Evolutionary conservation across 805 yeast species (phyloP).

Genomic region (Cephaloascus albidus): DNA sequence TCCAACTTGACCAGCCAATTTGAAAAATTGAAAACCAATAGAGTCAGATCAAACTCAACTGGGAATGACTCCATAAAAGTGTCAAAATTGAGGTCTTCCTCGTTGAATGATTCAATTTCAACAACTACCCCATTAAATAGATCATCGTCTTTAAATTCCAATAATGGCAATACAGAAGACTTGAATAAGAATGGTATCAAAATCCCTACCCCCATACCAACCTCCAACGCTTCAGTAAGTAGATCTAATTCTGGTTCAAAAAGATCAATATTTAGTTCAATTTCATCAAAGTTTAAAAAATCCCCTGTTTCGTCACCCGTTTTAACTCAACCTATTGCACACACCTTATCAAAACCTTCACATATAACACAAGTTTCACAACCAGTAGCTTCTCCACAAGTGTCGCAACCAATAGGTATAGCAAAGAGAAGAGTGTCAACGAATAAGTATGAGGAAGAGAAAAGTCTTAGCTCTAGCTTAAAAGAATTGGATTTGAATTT

Average conservation of each 20-base stretch:
- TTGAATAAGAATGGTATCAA: too few species aligned
- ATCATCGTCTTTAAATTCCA: neutral
- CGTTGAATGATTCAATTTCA: too few species aligned
- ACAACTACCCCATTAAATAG: too few species aligned
- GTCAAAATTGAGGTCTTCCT: neutral
- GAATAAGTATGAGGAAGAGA: conserved; percentile 38
- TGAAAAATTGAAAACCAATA: conserved; percentile 15
- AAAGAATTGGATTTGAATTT: conserved; percentile 24
- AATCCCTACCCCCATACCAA: neutral
- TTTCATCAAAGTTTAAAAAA: conserved; percentile 28
- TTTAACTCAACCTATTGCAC: neutral
- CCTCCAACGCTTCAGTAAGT: conserved; percentile 8
- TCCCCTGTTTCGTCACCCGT: conserved; percentile 1
- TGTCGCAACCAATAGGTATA: neutral
- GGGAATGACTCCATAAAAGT: neutral
- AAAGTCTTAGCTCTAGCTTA: conserved; percentile 22
- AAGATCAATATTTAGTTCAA: conserved; percentile 24
- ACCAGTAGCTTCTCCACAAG: neutral
- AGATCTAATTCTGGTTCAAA: conserved; percentile 9
- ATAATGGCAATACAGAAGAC: neutral
- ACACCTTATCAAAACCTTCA: neutral
- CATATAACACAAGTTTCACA: neutral
- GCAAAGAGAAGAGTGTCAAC: conserved; percentile 20
- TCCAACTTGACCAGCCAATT: conserved; percentile 7
- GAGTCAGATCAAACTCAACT: conserved; percentile 14